A percentile compares a stretch with the other conserved stretches of the same genome.
phyloP scores from a whole-genome alignment of 345 rosid genomes.

The Eucalyptus pumila region DNA sequence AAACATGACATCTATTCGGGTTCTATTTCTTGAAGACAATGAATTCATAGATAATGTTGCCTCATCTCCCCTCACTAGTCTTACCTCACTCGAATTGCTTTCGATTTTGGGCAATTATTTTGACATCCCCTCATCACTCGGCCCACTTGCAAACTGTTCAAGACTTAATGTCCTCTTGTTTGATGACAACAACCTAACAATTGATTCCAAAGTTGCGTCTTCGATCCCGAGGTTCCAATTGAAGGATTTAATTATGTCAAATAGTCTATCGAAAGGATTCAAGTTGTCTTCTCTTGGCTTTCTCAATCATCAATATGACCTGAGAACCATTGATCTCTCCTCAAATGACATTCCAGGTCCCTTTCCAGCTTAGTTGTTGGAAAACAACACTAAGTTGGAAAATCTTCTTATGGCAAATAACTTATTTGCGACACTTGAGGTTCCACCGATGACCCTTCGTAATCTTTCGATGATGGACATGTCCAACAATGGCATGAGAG shows the following conservation, averaged over 20 bases:
- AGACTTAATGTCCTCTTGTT: background rate
- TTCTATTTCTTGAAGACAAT: background rate
- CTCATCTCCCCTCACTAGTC: background rate
- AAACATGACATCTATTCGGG: background rate
- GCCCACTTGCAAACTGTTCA: background rate
- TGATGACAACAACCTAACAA: background rate
- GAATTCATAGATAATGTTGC: too few relatives aligned
- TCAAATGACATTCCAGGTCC: background rate
- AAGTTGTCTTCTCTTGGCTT: background rate
- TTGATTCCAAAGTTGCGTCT: background rate
- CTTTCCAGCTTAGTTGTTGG: background rate
- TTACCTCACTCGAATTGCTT: background rate
- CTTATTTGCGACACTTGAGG: background rate
- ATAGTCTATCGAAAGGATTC: background rate
- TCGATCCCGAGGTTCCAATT: background rate
- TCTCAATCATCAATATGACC: background rate
- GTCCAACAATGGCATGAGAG: background rate
- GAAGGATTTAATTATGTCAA: background rate
- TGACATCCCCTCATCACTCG: background rate
- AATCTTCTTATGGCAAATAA: rapidly evolving
- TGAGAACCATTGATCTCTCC: background rate
- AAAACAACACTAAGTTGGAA: background rate
- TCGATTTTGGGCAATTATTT: background rate
- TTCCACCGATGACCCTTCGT: rapidly evolving
- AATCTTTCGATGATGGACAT: background rate